Base-by-base conservation (phyloP, 1,139 yeast genomes). In the Geotrichum bryndzae region DNA sequence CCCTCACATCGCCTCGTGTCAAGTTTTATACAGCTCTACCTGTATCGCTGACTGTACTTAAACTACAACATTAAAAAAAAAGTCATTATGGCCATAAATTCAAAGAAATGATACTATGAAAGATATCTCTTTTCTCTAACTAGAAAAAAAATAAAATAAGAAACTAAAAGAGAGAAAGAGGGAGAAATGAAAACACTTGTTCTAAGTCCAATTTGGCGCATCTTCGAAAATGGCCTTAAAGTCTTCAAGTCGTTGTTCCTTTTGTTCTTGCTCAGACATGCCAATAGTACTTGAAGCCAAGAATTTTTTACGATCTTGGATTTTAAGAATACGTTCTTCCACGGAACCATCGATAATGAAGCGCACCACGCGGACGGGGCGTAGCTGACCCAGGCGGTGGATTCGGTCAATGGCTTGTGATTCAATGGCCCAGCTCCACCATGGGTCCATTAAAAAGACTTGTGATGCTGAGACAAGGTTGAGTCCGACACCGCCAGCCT, bases 361-460 rank as follows among this genome's bases (percentile, higher is more conserved):
- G 64, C 98, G 76, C 1, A 84, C 79, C 22, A 94, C 94, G 65
- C 83, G 84, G 25, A 94, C 98, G 51, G 81, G 81, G 48, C 80
- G 83, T 18, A 77, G 78, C 72, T 94, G 98, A 0, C 98, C 98
- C 73, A 94, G 88, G 66, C 98, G 81, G 71, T 94, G 98, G 33
- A 94, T 83, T 69, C 98, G 82, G 74, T 94, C 98, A 67, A 94
- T 90, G 0, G 98, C 98, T 74, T 94, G 98, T 54, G 90, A 90
- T 70, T 94, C 98, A 53, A 90, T 85, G 62, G 96, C 90, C 54
- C 90, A 96, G 31, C 95, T 88, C 98, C 98, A 94, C 96, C 97
- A 94, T 0, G 98, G 98, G 70, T 94, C 98, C 92, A 94, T 88
- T 83, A 94, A 81, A 69, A 86, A 91, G 8, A 96, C 98, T 54